Evolutionary conservation across 441 rosid genomes (phyloP), one percentile per base, ranked within the genome.

Genomic region (Erysimum cheiri): DNA sequence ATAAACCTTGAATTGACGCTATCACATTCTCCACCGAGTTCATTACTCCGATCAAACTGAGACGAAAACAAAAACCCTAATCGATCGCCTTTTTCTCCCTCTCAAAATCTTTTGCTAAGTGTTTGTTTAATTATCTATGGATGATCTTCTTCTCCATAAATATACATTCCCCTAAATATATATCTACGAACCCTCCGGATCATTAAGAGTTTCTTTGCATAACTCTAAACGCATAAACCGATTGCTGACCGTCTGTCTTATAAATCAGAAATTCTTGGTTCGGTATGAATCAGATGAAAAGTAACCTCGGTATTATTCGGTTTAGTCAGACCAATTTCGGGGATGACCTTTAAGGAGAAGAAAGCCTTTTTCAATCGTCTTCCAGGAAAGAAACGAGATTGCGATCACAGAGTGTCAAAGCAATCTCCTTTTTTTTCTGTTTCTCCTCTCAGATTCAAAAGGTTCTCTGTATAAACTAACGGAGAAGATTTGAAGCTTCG

Each of bases 1-100:
- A 92, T 29, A 90, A 71, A 43, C 92, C 98, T 66, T 90, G 98
- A 78, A 95, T 89, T 85, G 88, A 96, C 43, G 88, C 68, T 58
- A 92, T 85, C 63, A 92, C 53, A 56, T 79, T 48, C 69, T 92
- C 95, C 63, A 87, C 50, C n/a, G 84, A 55, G 54, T 70, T 85
- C 93, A 89, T 80, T 19, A 5, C 58, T 78, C 28, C 36, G 46
- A 58, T 69, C 55, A 56, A 3, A 24, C 28, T 40, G 43, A 22
- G 57, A 41, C 62, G 15, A 35, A 2, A 22, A 54, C 36, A 36
- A 48, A 54, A 72, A 60, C 70, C 70, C 77, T 70, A 76, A 70
- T 76, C 69, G 72, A 70, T 76, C 76, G 72, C 72, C 67, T 76
- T 70, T 59, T 47, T 71, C 72, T 64, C 72, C 79, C 68, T 64